Conservation (phyloP, 805 yeast genomes). For the Cyberlindnera euphorbiae region DNA sequence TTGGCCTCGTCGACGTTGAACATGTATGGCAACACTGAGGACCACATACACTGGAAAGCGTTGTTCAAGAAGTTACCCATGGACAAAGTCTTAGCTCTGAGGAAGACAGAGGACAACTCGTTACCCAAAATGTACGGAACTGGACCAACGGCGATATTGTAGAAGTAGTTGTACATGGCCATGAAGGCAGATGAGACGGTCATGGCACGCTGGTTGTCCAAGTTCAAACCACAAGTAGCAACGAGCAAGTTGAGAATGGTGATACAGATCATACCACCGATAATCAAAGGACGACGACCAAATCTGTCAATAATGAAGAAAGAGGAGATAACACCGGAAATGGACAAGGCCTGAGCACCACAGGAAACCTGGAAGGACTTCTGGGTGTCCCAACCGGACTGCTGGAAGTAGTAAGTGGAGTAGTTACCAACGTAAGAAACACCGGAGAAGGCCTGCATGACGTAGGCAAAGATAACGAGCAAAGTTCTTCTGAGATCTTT, state of each 20-base stretch:
- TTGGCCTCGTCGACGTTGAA: conserved; percentile 38
- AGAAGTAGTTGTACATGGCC: conserved; percentile 27
- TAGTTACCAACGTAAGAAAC: conserved; percentile 39
- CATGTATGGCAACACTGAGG: conserved; percentile 40
- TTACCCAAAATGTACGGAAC: conserved; percentile 31
- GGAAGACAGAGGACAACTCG: conserved; percentile 33
- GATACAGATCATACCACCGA: conserved; percentile 27
- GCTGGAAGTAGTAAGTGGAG: conserved; percentile 42
- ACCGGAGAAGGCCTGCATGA: conserved; percentile 42
- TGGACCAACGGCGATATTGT: conserved; percentile 35
- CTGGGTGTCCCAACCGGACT: conserved; percentile 40
- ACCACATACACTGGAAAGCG: conserved; percentile 29
- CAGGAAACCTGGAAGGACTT: conserved; percentile 34
- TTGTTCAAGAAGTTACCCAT: conserved; percentile 26
- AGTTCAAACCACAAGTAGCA: conserved; percentile 24
- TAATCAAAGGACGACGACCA: conserved; percentile 27
- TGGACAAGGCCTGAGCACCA: conserved; percentile 31
- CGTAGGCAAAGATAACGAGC: conserved; percentile 30
- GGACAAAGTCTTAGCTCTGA: conserved; percentile 37
- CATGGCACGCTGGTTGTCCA: conserved; percentile 14
- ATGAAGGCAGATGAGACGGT: conserved; percentile 24
- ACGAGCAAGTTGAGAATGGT: conserved; percentile 23
- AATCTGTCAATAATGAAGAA: conserved; percentile 29
- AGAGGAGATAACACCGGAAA: conserved; percentile 27
- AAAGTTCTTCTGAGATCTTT: conserved; percentile 39